These are phyloP conservation scores for Cichorium intybus DNA, from an alignment of 140 eudicot species.

Conservation along the genomic window DNA sequence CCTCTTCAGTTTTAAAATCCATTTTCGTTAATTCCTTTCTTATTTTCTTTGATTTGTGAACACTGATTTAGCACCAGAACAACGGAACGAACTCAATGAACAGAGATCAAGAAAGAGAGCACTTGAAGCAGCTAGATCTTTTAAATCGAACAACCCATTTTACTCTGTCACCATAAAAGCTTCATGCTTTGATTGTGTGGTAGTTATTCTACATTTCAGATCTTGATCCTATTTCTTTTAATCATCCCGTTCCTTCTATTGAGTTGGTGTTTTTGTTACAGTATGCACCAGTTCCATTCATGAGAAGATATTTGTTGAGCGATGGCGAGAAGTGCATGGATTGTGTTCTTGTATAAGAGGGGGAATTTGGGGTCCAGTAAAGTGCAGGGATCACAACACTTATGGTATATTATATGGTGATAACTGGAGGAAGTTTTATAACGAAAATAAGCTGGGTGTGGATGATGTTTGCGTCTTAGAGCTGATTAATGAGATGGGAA, in stretches of 20 bases:
- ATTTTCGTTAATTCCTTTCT: background rate
- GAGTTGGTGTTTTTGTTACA: background rate
- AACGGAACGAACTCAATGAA: background rate
- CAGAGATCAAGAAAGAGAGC: background rate
- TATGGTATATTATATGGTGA: conserved; percentile 7
- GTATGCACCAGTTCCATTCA: conserved; percentile 7
- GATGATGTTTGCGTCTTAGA: conserved; percentile 18
- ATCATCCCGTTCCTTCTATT: background rate
- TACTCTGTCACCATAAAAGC: background rate
- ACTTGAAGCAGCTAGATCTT: background rate
- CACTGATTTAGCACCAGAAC: background rate
- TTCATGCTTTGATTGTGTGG: conserved; percentile 1
- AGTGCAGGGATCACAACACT: background rate
- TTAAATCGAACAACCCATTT: background rate
- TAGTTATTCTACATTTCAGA: background rate
- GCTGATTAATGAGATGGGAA: conserved; percentile 5
- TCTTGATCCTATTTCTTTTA: background rate
- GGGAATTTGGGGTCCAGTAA: background rate
- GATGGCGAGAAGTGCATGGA: background rate
- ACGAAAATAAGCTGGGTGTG: conserved; percentile 3
- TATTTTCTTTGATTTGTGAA: background rate
- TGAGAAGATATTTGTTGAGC: conserved; percentile 8
- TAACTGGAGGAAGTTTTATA: conserved; percentile 12
- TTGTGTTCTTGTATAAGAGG: conserved; percentile 15
- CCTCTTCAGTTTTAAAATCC: background rate